These are phyloP conservation scores for Populus pruinosa DNA, from an alignment of 345 rosid species.

Conservation along the genomic window DNA sequence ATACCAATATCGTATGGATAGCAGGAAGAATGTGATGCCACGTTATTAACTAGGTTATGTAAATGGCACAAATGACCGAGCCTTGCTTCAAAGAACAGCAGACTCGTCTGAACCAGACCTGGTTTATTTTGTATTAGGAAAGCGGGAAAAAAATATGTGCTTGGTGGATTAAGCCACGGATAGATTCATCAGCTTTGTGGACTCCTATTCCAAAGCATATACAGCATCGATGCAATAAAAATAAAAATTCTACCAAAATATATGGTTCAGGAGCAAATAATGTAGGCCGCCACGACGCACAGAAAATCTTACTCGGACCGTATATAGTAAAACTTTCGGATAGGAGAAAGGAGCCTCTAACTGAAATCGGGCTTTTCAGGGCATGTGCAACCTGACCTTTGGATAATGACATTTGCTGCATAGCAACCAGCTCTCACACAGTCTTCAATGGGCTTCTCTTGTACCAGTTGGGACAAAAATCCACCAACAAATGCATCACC, in stretches of 20 bases:
- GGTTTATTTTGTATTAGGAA: neutral
- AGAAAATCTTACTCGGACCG: neutral
- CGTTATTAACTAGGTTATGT: neutral
- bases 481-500: conserved; percentile 93
- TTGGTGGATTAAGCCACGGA: neutral
- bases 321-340: neutral
- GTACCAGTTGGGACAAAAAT: conserved; percentile 79
- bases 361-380: conserved; percentile 57
- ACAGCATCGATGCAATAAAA: neutral
- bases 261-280: conserved; percentile 17
- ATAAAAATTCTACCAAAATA: conserved; percentile 9
- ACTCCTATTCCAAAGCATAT: neutral
- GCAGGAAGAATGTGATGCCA: neutral
- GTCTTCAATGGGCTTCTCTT: conserved; percentile 65
- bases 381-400: conserved; percentile 92
- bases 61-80: neutral
- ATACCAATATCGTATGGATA: neutral
- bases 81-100: neutral
- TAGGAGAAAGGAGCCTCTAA: conserved; percentile 11
- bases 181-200: neutral
- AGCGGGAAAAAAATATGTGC: neutral
- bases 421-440: conserved; percentile 83
- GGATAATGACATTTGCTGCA: conserved; percentile 81
- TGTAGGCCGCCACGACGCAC: neutral
- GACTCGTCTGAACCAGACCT: neutral